A percentile compares a stretch with the other conserved stretches of the same genome.
Evolutionary conservation across 1,139 yeast genomes (phyloP).

Genomic region (Geotrichum phurueaensis): DNA sequence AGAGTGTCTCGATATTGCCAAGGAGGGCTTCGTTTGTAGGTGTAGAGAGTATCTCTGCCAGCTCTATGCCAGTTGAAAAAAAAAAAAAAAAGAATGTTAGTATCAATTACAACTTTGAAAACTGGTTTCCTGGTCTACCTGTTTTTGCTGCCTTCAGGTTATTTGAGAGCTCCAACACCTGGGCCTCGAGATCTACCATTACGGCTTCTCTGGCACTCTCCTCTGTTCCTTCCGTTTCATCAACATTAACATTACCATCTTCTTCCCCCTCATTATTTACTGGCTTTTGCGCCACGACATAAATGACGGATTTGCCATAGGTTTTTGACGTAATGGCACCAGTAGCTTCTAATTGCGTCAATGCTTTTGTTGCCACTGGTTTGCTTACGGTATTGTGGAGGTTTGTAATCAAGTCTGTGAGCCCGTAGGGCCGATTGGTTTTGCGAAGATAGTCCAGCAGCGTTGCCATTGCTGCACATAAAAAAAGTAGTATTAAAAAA

Average conservation of each 20-base stretch:
- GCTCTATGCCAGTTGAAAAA: constrained; percentile 6
- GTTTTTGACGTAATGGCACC: constrained; percentile 33
- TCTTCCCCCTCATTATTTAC: constrained; percentile 22
- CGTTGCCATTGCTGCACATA: constrained; percentile 11
- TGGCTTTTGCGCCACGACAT: constrained; percentile 26
- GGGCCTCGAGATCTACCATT: constrained; percentile 18
- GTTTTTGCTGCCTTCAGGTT: constrained; percentile 18
- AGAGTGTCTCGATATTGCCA: constrained; percentile 3
- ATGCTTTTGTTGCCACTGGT: constrained; percentile 29
- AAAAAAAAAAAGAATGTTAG: background rate
- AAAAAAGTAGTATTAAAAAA: background rate
- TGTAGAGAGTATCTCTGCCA: constrained; percentile 1
- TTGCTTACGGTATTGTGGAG: constrained; percentile 35
- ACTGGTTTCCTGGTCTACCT: constrained; percentile 9
- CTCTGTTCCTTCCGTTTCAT: constrained; percentile 6
- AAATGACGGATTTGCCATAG: constrained; percentile 36
- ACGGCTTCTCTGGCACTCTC: constrained; percentile 20
- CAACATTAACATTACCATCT: background rate
- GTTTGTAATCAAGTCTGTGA: constrained; percentile 37
- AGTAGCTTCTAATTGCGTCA: constrained; percentile 30
- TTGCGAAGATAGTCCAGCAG: constrained; percentile 33
- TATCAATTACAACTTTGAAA: background rate
- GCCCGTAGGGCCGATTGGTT: constrained; percentile 41
- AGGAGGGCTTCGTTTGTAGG: constrained; percentile 18
- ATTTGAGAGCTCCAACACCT: constrained; percentile 16